Evolutionary conservation across 2,329 filamentous ascomycete genomes (phyloP), one percentile per base, ranked within the genome.

Genomic region (Fusarium domesticum): DNA sequence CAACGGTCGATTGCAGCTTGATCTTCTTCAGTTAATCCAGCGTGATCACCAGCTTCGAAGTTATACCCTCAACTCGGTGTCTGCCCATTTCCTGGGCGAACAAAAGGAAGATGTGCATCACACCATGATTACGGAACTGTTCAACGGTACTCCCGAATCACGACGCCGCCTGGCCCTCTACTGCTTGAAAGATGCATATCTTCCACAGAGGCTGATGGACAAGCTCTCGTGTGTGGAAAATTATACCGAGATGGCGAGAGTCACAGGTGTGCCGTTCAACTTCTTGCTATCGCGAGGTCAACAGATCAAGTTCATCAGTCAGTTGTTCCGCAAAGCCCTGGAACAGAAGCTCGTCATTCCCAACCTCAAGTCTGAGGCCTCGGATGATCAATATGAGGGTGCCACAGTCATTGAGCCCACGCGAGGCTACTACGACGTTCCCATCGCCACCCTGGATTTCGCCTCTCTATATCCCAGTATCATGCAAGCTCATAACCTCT

Each of bases 51-150:
- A 98, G 15, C 75, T 98, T 25, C 81, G 93, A 73, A 97, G 92
- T 70, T 98, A 98, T 65, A 98, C 93, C 0, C 77, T 98, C 19
- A 98, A 98, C 67, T 96, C 93, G 2, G 93, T 98, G 6, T 95
- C 84, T 55, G 87, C 93, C 5, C 87, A 98, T 53, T 98, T 98
- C 61, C 68, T 98, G 18, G 90, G 90, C 36, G 93, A 98, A 65
- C 93, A 98, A 64, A 98, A 98, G 64, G 93, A 98, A 69, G 93
- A 98, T 68, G 93, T 98, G 3, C 93, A 98, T 63, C 85, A 98
- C 69, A 96, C 91, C 3, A 98, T 98, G 90, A 98, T 98, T 60
- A 98, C 95, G 0, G 95, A 97, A 62, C 72, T 98, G 3, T 96
- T 91, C 76, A 97, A 98, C 64, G 93, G 93, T 49, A 96, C 93